Conservation (phyloP, 2,329 filamentous ascomycete genomes). For the Whalleya microplaca region DNA sequence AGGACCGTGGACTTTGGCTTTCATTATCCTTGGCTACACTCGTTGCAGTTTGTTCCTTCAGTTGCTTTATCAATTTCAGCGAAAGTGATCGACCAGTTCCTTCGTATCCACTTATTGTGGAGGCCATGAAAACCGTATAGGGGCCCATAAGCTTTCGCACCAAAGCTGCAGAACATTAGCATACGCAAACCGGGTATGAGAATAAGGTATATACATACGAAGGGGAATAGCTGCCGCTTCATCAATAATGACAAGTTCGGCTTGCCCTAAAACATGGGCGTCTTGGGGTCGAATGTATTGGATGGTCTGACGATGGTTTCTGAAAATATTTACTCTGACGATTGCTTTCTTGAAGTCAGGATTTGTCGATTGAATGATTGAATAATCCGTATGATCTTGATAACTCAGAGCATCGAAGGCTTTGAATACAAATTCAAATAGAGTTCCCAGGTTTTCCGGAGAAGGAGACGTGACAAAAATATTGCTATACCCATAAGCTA, state of each 20-base stretch:
- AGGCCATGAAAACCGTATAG: slow-evolving; percentile 98
- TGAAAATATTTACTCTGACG: slow-evolving; percentile 92
- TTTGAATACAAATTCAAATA: slow-evolving; percentile 98
- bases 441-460: slow-evolving; percentile 96
- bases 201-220: slow-evolving; percentile 42
- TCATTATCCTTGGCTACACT: slow-evolving; percentile 61
- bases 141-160: slow-evolving; percentile 95
- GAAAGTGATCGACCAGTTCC: slow-evolving; percentile 94
- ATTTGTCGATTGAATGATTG: slow-evolving; percentile 97
- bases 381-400: slow-evolving; percentile 94
- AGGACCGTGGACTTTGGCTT: slow-evolving; percentile 69
- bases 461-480: slow-evolving; percentile 99
- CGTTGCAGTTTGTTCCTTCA: slow-evolving; percentile 72
- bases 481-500: slow-evolving; percentile 97
- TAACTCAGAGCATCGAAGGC: slow-evolving; percentile 95
- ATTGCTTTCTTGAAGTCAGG: slow-evolving; percentile 99
- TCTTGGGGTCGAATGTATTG: slow-evolving; percentile 98
- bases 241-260: slow-evolving; percentile 93
- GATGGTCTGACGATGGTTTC: slow-evolving; percentile 94
- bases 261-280: slow-evolving; percentile 91
- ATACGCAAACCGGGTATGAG: neutral
- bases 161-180: slow-evolving; percentile 50
- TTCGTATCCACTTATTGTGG: slow-evolving; percentile 98
- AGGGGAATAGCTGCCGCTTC: slow-evolving; percentile 96
- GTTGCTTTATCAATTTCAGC: slow-evolving; percentile 94